Conservation (phyloP, 768 basidiomycete genomes). For the Lactifluus pinguis region DNA sequence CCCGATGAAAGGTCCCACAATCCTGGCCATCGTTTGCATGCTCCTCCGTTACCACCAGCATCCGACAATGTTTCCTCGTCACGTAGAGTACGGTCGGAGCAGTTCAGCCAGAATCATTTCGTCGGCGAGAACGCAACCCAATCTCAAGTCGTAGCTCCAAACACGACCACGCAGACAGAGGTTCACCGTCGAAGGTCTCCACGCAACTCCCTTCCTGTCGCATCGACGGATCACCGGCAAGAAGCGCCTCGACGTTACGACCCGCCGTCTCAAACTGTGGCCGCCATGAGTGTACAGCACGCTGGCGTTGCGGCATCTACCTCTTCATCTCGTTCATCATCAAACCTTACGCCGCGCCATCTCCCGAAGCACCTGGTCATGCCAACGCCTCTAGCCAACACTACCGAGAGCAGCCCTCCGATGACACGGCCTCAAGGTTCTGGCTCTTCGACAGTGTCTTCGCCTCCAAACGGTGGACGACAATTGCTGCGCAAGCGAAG, state of each 20-base stretch:
- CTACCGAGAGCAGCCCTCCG: conserved; percentile 1
- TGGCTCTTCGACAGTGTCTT: not conserved
- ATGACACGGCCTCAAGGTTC: not conserved
- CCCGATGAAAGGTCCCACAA: not conserved
- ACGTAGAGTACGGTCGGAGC: not conserved
- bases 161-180: no score
- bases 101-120: not conserved
- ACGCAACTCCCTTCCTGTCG: not conserved
- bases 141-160: no score
- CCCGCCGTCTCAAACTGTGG: conserved; percentile 12
- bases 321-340: conserved; percentile 7
- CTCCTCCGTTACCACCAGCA: not conserved
- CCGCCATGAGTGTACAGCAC: conserved; percentile 1
- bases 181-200: no score
- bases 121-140: not conserved
- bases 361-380: conserved; percentile 63
- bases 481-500: conserved; percentile 25
- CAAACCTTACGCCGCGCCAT: conserved; percentile 26
- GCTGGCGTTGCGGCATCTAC: not conserved
- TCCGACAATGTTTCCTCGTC: not conserved
- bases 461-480: conserved; percentile 7
- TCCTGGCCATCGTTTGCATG: not conserved
- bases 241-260: conserved; percentile 15
- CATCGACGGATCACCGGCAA: not conserved
- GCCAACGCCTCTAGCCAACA: conserved; percentile 48